These are phyloP conservation scores for Coniochaeta sp. DNA, from an alignment of 2,329 filamentous ascomycete genomes.

Conservation along the genomic window DNA sequence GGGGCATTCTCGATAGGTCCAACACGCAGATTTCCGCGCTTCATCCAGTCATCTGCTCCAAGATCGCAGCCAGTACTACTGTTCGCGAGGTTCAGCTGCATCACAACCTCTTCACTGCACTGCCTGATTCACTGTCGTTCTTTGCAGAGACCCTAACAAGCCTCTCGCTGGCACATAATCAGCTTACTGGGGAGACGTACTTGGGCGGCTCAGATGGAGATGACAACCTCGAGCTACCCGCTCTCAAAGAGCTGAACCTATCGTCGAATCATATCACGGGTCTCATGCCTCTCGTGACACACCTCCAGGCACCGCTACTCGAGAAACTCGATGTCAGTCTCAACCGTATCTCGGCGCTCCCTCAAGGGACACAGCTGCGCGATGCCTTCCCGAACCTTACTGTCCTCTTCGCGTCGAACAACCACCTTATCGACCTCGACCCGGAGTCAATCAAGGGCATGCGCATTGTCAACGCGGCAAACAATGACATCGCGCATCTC, in stretches of 20 bases:
- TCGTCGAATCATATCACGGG: slow-evolving; percentile 66
- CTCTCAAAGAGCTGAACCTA: slow-evolving; percentile 70
- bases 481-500: slow-evolving; percentile 78
- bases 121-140: slow-evolving; percentile 65
- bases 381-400: slow-evolving; percentile 61
- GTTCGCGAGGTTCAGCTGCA: slow-evolving; percentile 59
- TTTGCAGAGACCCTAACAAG: slow-evolving; percentile 64
- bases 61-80: slow-evolving; percentile 42
- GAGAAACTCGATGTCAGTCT: slow-evolving; percentile 73
- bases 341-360: slow-evolving; percentile 71
- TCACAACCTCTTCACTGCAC: slow-evolving; percentile 63
- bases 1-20: slow-evolving; percentile 63
- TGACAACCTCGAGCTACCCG: slow-evolving; percentile 60
- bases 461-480: slow-evolving; percentile 68
- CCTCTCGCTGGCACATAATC: slow-evolving; percentile 70
- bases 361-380: slow-evolving; percentile 44
- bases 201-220: slow-evolving; percentile 34
- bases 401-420: slow-evolving; percentile 69
- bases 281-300: slow-evolving; percentile 55
- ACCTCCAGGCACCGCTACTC: slow-evolving; percentile 67
- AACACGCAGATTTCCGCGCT: slow-evolving; percentile 55
- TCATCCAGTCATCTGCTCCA: slow-evolving; percentile 49
- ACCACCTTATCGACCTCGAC: slow-evolving; percentile 65
- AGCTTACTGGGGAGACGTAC: slow-evolving; percentile 57
- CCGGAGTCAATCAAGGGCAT: slow-evolving; percentile 69